Base-by-base conservation (phyloP, 805 yeast species). In the Zygotorulaspora florentina region DNA sequence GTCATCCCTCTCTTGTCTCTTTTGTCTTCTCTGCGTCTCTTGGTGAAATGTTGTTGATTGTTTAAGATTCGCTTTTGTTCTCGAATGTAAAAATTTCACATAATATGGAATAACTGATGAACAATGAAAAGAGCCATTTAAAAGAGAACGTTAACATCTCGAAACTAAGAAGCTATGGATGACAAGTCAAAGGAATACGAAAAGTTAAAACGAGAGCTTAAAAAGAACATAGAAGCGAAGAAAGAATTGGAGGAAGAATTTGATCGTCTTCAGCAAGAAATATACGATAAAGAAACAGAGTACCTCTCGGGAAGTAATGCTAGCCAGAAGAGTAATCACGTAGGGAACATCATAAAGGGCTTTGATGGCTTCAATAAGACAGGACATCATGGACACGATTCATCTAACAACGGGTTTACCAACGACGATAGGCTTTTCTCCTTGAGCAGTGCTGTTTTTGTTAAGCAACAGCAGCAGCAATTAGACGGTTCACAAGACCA, bases 391-490 rank as follows among this genome's bases (percentile, higher is more conserved):
- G 46, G 43, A 9, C 65, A 69, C 20, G 55, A 53, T 20, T 28
- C 53, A 11, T 44, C 48, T 11, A 36, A 35, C 23, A 46, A 48
- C 25, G 46, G 73, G 42, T 76, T 77, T 67, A 71, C 81, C 0
- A 91, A 86, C 51, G 85, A 83, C 29, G 96, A 88, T 57, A 79
- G 95, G 39, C 77, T 88, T 3, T 88, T 88, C 65, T 82, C 90
- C 29, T 68, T 85, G 60, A 82, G 91, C 50, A 81, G 89, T 8
- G 79, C 84, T 0, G 76, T 81, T 10, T 86, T 78, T 54, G 79
- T 83, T 26, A 80, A 83, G 53, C 80, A 82, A 48, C 66, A 75
- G 61, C 79, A 77, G 55, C 79, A 75, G 53, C 52, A 49, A 42
- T 15, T 45, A 12, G 52, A 48, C 16, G 48, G 38, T 25, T 42